A percentile compares a stretch with the other conserved stretches of the same genome.
phyloP scores from a whole-genome alignment of 768 basidiomycete genomes.

The Lactarius sp. region DNA sequence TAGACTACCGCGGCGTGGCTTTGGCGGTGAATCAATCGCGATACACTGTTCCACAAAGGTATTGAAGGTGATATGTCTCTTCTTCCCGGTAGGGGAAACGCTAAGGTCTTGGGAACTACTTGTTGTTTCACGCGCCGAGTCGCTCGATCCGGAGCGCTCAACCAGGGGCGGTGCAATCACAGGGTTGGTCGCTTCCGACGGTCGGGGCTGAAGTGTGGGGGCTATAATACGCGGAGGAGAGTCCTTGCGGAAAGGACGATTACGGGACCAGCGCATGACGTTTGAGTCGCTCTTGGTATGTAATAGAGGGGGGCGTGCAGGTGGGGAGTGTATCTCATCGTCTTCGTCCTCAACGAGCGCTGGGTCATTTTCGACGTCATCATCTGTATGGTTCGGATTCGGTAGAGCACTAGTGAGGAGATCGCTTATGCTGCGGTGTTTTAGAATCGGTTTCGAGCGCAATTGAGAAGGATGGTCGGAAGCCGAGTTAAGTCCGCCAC shows the following conservation, averaged over 20 bases:
- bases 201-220: conserved; percentile 18
- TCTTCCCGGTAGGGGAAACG: conserved; percentile 41
- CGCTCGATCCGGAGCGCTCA: conserved; percentile 28
- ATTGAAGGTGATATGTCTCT: conserved; percentile 94
- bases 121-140: conserved; percentile 30
- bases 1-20: conserved; percentile 30
- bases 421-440: conserved; percentile 89
- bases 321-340: conserved; percentile 6
- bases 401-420: conserved; percentile 75
- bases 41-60: conserved; percentile 97
- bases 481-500: conserved; percentile 44
- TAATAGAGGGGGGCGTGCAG: conserved; percentile 51
- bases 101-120: conserved; percentile 34
- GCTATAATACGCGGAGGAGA: conserved; percentile 64
- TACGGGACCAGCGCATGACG: conserved; percentile 48
- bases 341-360: conserved; percentile 11
- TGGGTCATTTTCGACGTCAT: conserved; percentile 30
- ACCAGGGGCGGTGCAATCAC: conserved; percentile 15
- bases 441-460: conserved; percentile 83
- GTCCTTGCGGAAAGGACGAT: conserved; percentile 47
- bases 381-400: conserved; percentile 57
- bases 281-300: conserved; percentile 91
- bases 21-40: conserved; percentile 69
- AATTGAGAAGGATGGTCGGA: conserved; percentile 21
- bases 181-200: conserved; percentile 24